Conservation (phyloP, 768 basidiomycete genomes). For the Auricularia cornea region DNA sequence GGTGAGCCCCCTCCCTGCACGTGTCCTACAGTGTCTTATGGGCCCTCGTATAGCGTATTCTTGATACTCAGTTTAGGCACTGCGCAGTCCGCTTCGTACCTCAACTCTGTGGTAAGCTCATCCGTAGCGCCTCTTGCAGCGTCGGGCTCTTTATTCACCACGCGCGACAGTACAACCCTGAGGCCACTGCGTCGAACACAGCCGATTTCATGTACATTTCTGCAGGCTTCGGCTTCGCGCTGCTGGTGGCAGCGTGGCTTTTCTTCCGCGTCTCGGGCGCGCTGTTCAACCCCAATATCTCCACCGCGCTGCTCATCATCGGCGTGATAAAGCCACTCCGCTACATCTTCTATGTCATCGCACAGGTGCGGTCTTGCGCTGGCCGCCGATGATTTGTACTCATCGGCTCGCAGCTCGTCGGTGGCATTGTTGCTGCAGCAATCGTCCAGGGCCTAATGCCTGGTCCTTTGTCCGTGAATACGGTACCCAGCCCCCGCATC, state of each 20-base stretch:
- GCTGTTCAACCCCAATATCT: constrained; percentile 58
- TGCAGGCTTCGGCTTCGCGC: constrained; percentile 35
- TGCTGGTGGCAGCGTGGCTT: constrained; percentile 57
- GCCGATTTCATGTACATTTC: not conserved
- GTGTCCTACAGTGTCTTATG: not conserved
- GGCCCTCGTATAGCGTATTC: not conserved
- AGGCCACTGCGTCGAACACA: not conserved
- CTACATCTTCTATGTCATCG: constrained; percentile 50
- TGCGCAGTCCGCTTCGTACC: not conserved
- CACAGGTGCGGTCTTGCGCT: constrained; percentile 29
- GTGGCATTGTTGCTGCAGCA: constrained; percentile 51
- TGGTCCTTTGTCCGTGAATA: constrained; percentile 45
- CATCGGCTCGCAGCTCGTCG: constrained; percentile 27
- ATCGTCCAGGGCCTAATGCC: constrained; percentile 48
- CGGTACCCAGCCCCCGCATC: constrained; percentile 36
- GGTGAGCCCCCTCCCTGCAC: not conserved
- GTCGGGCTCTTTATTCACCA: no score
- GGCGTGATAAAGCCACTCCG: constrained; percentile 50
- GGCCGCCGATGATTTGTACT: not conserved
- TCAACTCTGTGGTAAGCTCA: not conserved
- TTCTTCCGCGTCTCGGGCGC: constrained; percentile 60
- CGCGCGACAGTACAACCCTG: not conserved
- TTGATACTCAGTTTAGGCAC: not conserved
- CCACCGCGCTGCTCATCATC: constrained; percentile 48
- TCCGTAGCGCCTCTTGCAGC: not conserved